Conservation (phyloP, 768 basidiomycete genomes). For the Boletus patriciae region DNA sequence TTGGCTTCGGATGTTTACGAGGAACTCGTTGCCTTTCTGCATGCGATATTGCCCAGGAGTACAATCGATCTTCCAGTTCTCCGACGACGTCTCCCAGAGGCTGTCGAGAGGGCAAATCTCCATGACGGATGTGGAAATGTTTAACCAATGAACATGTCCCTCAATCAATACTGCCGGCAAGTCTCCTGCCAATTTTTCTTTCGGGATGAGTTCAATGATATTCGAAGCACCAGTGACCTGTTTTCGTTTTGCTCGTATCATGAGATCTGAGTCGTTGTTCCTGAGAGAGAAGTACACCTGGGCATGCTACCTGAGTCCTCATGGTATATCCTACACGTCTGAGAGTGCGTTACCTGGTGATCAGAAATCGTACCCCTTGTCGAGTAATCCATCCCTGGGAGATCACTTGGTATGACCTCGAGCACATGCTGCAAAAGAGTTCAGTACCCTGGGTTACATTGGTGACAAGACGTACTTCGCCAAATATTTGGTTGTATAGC, state of each 20-base stretch:
- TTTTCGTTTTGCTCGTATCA: slow-evolving; percentile 18
- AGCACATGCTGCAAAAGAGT: slow-evolving; percentile 15
- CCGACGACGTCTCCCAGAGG: slow-evolving; percentile 25
- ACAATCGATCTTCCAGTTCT: slow-evolving; percentile 33
- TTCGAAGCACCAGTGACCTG: background rate
- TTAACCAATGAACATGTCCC: slow-evolving; percentile 33
- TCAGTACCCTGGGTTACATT: background rate
- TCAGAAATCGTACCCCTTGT: slow-evolving; percentile 15
- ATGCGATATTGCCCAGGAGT: slow-evolving; percentile 10
- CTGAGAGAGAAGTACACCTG: slow-evolving; percentile 28
- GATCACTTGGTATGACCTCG: no score
- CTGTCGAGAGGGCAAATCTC: slow-evolving; percentile 29
- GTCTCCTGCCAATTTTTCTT: slow-evolving; percentile 22
- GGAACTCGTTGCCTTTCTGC: slow-evolving; percentile 1
- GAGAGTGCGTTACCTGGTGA: slow-evolving; percentile 15
- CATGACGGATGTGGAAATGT: slow-evolving; percentile 20
- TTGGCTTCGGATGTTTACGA: slow-evolving; percentile 30
- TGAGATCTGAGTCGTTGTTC: slow-evolving; percentile 1
- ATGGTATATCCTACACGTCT: background rate
- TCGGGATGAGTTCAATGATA: slow-evolving; percentile 27
- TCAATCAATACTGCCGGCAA: slow-evolving; percentile 25
- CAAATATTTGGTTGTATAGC: slow-evolving; percentile 23
- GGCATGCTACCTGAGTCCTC: background rate
- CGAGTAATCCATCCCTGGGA: slow-evolving; percentile 27
- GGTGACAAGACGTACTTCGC: slow-evolving; percentile 9